phyloP scores from a whole-genome alignment of 371 early-diverging fungal species.

The Lichtheimia corymbifera region DNA sequence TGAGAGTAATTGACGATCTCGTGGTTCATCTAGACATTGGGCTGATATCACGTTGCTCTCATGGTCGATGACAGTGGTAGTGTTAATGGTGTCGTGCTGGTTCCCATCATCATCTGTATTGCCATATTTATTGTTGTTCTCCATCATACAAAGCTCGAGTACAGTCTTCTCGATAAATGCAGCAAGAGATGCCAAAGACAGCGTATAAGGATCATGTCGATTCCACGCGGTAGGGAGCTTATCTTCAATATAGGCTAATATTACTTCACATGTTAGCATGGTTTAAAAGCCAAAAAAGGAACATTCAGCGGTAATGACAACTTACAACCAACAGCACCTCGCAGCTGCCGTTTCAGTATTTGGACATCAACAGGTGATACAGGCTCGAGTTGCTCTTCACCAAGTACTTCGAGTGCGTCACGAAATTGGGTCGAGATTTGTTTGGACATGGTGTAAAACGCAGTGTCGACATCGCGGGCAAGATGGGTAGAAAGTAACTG shows the following conservation, averaged over 20 bases:
- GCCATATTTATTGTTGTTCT: too few species aligned
- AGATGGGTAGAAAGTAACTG: conserved; percentile 31
- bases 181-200: conserved; percentile 23
- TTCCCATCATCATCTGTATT: too few species aligned
- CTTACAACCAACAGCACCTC: conserved; percentile 42
- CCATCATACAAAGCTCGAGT: background rate
- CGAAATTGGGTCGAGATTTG: conserved; percentile 32
- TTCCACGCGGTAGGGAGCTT: conserved; percentile 37
- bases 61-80: too few species aligned
- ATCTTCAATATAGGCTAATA: conserved; percentile 38
- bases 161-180: conserved; percentile 16
- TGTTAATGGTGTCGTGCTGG: background rate
- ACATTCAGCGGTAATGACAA: background rate
- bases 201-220: conserved; percentile 18
- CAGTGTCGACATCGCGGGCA: conserved; percentile 32
- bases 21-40: conserved; percentile 11
- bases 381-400: conserved; percentile 8
- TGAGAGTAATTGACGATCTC: conserved; percentile 16
- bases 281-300: background rate
- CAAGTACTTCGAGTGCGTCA: conserved; percentile 28
- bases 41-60: background rate
- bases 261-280: background rate
- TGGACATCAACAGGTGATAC: conserved; percentile 28
- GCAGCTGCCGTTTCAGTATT: conserved; percentile 33
- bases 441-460: conserved; percentile 28